Percentiles rank a stretch among this genome's conserved stretches.
phyloP scores from a whole-genome alignment of 2,329 filamentous ascomycete genomes.

The Alternaria sp. region DNA sequence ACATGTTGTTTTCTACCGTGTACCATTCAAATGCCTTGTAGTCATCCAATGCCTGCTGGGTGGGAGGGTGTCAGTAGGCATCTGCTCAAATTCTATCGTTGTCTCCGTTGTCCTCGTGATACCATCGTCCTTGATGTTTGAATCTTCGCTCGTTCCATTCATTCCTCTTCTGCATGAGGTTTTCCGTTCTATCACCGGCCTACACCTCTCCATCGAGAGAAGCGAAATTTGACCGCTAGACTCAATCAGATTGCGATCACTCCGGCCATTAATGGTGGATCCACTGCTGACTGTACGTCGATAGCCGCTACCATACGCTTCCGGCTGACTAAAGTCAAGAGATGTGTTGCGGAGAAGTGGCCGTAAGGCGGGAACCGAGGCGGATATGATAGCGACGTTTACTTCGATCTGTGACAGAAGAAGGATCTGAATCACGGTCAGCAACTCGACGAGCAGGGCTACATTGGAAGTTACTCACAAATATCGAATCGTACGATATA shows the following conservation, averaged over 20 bases:
- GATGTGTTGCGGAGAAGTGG: slow-evolving; percentile 37
- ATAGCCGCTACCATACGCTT: neutral
- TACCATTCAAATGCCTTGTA: neutral
- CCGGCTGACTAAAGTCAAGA: neutral
- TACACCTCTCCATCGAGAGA: neutral
- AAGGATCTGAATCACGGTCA: slow-evolving; percentile 17
- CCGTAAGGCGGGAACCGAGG: slow-evolving; percentile 47
- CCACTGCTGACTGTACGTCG: neutral
- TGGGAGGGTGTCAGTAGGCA: neutral
- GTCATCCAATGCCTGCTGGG: neutral
- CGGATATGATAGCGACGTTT: slow-evolving; percentile 50
- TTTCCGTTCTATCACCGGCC: neutral
- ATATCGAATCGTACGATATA: slow-evolving; percentile 23
- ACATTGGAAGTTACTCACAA: slow-evolving; percentile 3
- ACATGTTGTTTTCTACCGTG: neutral
- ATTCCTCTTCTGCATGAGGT: neutral
- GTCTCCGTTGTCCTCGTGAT: neutral
- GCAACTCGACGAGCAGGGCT: neutral
- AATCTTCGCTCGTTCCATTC: neutral
- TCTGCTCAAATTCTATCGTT: neutral
- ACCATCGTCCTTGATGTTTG: neutral
- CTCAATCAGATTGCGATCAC: neutral
- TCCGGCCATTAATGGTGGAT: neutral
- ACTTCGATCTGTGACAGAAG: slow-evolving; percentile 52
- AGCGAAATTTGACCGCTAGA: neutral